Base-by-base conservation (phyloP, 2,329 filamentous ascomycete species). In the Furcasterigmium furcatum region DNA sequence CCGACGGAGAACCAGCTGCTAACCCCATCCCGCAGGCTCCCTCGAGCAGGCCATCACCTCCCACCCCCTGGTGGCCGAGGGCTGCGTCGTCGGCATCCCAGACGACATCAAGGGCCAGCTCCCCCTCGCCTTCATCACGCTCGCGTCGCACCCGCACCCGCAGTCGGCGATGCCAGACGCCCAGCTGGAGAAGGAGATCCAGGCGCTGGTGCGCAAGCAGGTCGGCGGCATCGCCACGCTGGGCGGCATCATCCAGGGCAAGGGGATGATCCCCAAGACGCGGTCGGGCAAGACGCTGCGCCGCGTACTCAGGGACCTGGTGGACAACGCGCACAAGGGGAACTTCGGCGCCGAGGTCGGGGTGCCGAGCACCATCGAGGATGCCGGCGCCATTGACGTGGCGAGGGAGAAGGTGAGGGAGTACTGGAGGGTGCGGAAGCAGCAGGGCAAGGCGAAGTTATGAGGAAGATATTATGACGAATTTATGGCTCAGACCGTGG, bases 31-130 rank as follows among this genome's bases (percentile, higher is more conserved):
- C n/a, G n/a, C 53, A 88, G 88, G 90, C 41, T 80, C 86, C 27
- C 94, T 96, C 62, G 91, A 96, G 67, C 90, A 96, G 72, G 91
- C 88, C 44, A 87, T 96, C 49, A 85, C 90, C 12, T 84, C 84
- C 1, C 90, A 96, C 60, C 83, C 87, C 0, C 71, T 74, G 4
- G 82, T 96, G 43, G 87, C 86, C 24, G 91, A 96, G 72, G 87
- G 86, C 44, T 91, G 88, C 55, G 88, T 96, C 2, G 84, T 97
- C 22, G 86, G 87, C 35, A 85, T 96, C 46, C 91, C 91, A 0
- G 91, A 96, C 59, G 66, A 81, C 0, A 73, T 96, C 36, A 97
- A 97, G 63, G 92, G 91, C 16, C 90, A 95, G 57, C 77, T 96
- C 6, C 91, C 92, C 0, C 95, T 97, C 58, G 91, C 91, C 9